phyloP scores from a whole-genome alignment of 768 basidiomycete genomes.

The Suillus brevipes region DNA sequence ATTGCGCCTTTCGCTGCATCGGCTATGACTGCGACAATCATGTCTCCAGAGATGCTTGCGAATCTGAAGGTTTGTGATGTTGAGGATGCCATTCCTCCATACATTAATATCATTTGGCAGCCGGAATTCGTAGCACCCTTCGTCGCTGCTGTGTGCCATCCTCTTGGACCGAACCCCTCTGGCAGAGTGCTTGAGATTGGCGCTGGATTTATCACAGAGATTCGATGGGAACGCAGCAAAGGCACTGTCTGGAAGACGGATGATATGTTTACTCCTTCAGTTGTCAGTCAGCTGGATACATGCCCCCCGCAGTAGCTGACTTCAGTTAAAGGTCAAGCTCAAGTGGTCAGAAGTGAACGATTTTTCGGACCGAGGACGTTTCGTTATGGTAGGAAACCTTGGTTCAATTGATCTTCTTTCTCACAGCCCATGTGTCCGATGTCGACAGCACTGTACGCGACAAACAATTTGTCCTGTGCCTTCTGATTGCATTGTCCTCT shows the following conservation, averaged over 20 bases:
- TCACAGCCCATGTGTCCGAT: slow-evolving; percentile 68
- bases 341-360: slow-evolving; percentile 83
- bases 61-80: slow-evolving; percentile 61
- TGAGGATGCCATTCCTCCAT: neutral
- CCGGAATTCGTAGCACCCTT: slow-evolving; percentile 94
- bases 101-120: slow-evolving; percentile 25
- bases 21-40: slow-evolving; percentile 91
- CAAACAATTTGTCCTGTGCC: neutral
- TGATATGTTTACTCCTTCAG: slow-evolving; percentile 88
- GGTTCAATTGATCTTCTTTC: slow-evolving; percentile 9
- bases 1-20: slow-evolving; percentile 97
- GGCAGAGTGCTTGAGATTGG: slow-evolving; percentile 92
- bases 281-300: slow-evolving; percentile 47
- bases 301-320: neutral
- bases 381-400: neutral
- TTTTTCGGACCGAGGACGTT: slow-evolving; percentile 57
- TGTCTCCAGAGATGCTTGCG: slow-evolving; percentile 93
- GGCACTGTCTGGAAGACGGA: slow-evolving; percentile 91
- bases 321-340: slow-evolving; percentile 61
- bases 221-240: slow-evolving; percentile 90
- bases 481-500: slow-evolving; percentile 22
- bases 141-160: slow-evolving; percentile 84
- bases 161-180: slow-evolving; percentile 74
- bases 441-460: slow-evolving; percentile 52
- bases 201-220: slow-evolving; percentile 87